Base-by-base conservation (phyloP, 2,329 filamentous ascomycete genomes). In the Fusarium longipes region DNA sequence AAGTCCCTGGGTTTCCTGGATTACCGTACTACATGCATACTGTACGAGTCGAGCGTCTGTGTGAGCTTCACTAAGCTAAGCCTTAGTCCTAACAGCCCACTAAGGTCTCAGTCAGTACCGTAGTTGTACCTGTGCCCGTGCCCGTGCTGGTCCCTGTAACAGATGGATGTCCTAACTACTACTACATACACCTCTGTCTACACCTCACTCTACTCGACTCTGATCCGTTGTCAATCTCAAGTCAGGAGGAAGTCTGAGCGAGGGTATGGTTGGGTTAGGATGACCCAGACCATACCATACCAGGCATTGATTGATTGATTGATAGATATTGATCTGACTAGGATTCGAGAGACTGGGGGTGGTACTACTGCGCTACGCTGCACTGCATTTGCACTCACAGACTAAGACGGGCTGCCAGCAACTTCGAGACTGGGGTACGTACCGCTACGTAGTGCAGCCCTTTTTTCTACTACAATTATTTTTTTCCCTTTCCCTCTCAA, bases 171-270 rank as follows among this genome's bases (percentile, higher is more conserved):
- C n/a, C n/a, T n/a, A n/a, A n/a, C n/a, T n/a, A n/a, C n/a, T 52
- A 27, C 8, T 57, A 57, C 24, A 14, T 60, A 39, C 32, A 50
- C 29, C 57, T 62, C 39, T 43, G 40, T 66, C 32, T 57, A 63
- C 57, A 57, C 59, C 57, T 47, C 52, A 42, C 39, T 33, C 53
- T 35, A 39, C 42, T 43, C 36, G 29, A 59, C 42, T 45, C 39
- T 47, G 56, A 61, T 61, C 56, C 47, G 58, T 60, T 62, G 62
- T 69, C 65, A 61, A 61, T 68, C 55, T 68, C 60, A 66, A 65
- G 63, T 64, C 67, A 59, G 65, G 67, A 72, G 69, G 57, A 64
- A 66, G 53, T 44, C 48, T 63, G 58, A 54, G 54, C 29, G 63
- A 65, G 60, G 56, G 36, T 42, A 49, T n/a, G 47, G 29, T 40